Evolutionary conservation across 306 rosid genomes (phyloP), one percentile per base, ranked within the genome.

Genomic region (Acacia confusa): DNA sequence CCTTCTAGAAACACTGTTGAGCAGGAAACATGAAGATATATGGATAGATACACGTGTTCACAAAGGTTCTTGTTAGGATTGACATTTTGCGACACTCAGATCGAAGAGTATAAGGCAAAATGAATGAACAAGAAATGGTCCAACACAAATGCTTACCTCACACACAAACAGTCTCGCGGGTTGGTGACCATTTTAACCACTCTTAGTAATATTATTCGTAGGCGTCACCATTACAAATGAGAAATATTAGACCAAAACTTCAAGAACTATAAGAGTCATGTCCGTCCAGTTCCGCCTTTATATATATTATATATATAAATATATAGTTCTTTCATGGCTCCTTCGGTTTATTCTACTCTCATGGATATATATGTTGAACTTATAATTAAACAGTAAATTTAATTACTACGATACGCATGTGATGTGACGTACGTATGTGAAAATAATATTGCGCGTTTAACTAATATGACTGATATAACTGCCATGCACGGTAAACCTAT

Each of bases 121-220:
- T 50, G 64, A 78, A 43, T 22, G 72, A 73, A 68, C 75, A 64
- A 87, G 44, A 87, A 61, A 64, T 14, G 76, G 40, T 50, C 84
- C 82, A 85, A 75, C 77, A 30, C 64, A 81, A 69, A 72, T 27
- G 79, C 66, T 69, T 45, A 36, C 58, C 61, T 20, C 74, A n/a
- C 48, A 67, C 41, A 24, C 41, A 67, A 27, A 44, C 88, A 65
- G 89, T 89, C 92, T 43, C 74, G 40, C 41, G 81, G 88, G 86
- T 92, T 87, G 97, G 92, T 88, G 34, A 90, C 82, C 91, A 71
- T 87, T 89, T 90, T 86, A 92, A 90, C 94, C 78, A 87, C 94
- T 85, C 84, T 2, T 32, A 13, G 75, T 81, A 83, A 84, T 70
- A 48, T 75, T 81, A 32, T 44, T 70, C 75, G 24, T 84, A 40